Conservation (phyloP, 495 filamentous ascomycete genomes). For the Podospora conica region DNA sequence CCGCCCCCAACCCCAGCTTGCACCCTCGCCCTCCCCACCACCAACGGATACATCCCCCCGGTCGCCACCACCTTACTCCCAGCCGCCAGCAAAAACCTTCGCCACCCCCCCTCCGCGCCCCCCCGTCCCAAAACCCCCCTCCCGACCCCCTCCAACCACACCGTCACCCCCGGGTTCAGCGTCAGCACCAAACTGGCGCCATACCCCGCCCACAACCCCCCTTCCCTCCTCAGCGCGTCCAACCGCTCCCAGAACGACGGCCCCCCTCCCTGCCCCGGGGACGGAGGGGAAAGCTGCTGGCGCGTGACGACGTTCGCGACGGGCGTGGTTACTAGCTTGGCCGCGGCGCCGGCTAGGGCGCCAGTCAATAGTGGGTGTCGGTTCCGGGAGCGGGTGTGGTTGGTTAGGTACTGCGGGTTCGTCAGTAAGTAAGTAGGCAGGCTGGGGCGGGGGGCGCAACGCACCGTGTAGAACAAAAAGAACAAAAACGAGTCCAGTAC, state of each 20-base stretch:
- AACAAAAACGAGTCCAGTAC: conserved; percentile 76
- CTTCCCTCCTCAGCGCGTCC: conserved; percentile 57
- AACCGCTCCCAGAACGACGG: conserved; percentile 54
- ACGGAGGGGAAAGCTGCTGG: conserved; percentile 58
- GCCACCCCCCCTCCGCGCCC: conserved; percentile 38
- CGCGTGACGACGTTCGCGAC: conserved; percentile 78
- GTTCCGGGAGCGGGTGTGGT: conserved; percentile 63
- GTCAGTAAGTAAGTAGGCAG: no score
- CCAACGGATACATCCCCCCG: conserved; percentile 78
- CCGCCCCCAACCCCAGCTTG: conserved; percentile 50
- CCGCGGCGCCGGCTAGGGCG: conserved; percentile 67
- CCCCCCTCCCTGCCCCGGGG: conserved; percentile 29
- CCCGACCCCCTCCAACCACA: conserved; percentile 70
- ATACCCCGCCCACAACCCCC: conserved; percentile 89
- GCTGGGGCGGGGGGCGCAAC: conserved; percentile 4
- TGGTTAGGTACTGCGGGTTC: conserved; percentile 32
- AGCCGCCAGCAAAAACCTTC: conserved; percentile 65
- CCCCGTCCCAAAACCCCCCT: conserved; percentile 49
- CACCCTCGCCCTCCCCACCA: conserved; percentile 70
- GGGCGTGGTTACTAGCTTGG: conserved; percentile 75
- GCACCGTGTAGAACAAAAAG: conserved; percentile 68
- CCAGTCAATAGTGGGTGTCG: conserved; percentile 55
- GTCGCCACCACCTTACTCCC: conserved; percentile 75
- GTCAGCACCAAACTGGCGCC: conserved; percentile 73
- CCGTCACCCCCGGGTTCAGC: conserved; percentile 80